Evolutionary conservation across 495 filamentous ascomycete genomes (phyloP), one percentile per base, ranked within the genome.

Genomic region (Neurospora terricola): DNA sequence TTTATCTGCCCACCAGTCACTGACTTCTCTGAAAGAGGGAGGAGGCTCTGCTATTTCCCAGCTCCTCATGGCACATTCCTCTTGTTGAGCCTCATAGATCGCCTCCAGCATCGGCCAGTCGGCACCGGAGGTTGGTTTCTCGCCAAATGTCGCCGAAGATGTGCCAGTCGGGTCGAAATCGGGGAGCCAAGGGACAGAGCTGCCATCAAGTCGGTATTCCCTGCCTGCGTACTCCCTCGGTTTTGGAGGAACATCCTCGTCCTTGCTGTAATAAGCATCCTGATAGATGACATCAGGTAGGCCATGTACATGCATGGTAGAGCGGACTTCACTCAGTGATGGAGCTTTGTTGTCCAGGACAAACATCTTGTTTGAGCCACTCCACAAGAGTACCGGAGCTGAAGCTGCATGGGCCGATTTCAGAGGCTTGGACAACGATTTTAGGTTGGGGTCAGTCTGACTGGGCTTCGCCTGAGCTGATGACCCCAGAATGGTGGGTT

Each of bases 191-290:
- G 92, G 92, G 8, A 93, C 80, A 1, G 89, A 90, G 72, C 87
- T 88, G 71, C 95, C 92, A 78, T 88, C 89, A 2, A 98, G 80
- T 69, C 88, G 92, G 79, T 96, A 98, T 75, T 97, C 93, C 75
- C 88, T 89, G 21, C 95, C 95, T 10, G 92, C 96, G 80, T 97
- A 98, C 82, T 97, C 93, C 69, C 93, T 86, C 12, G 87, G 79
- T 70, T 89, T 87, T 42, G 92, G 87, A 9, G 96, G 96, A 4
- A 97, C 92, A 82, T 99, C 96, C 71, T 82, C 85, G 71, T 95
- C 92, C n/a, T 93, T 85, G 74, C 93, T 92, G 77, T 97, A 98
- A 76, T 91, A 94, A 18, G 94, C 90, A 77, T 94, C 91, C 78
- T 93, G 92, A 75, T 98, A 96, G 68, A 97, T 86, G 30, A 92